Evolutionary conservation across 2,329 filamentous ascomycete genomes (phyloP).

Genomic region (Claviceps sorghi): DNA sequence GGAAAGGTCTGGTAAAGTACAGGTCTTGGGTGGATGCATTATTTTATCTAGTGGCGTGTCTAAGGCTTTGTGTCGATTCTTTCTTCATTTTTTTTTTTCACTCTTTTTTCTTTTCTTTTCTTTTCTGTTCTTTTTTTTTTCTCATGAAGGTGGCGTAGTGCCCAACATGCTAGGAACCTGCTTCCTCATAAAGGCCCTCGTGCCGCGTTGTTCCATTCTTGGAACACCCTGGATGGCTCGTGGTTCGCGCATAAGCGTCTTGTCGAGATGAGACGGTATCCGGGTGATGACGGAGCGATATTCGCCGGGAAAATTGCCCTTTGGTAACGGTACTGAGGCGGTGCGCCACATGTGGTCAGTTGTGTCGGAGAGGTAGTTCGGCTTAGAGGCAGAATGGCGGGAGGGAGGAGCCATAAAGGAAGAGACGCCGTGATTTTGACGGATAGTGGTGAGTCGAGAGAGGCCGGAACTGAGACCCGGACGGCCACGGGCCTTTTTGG

Average conservation of each 20-base stretch:
- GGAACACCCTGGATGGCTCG: slow-evolving; percentile 82
- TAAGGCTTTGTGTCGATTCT: no score
- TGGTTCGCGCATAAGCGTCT: slow-evolving; percentile 79
- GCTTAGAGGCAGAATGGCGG: slow-evolving; percentile 18
- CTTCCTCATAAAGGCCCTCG: slow-evolving; percentile 37
- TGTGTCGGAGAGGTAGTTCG: slow-evolving; percentile 55
- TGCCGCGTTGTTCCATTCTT: slow-evolving; percentile 37
- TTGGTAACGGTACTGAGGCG: slow-evolving; percentile 44
- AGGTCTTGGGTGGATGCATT: no score
- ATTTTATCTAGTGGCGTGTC: no score
- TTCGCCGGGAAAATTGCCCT: slow-evolving; percentile 46
- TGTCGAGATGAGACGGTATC: slow-evolving; percentile 72
- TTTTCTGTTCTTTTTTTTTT: neutral
- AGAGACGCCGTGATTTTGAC: slow-evolving; percentile 35
- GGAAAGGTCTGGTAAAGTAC: no score
- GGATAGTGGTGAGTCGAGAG: slow-evolving; percentile 45
- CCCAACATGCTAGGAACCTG: slow-evolving; percentile 38
- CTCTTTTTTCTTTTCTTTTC: neutral
- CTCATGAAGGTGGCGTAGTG: slow-evolving; percentile 25
- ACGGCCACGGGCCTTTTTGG: slow-evolving; percentile 56
- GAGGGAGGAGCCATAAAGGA: slow-evolving; percentile 22
- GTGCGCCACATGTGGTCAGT: slow-evolving; percentile 70
- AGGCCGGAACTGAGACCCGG: slow-evolving; percentile 50
- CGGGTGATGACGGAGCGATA: slow-evolving; percentile 46
- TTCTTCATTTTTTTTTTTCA: neutral